Evolutionary conservation across 805 yeast genomes (phyloP).

Genomic region (Teunomyces aglyptinius): DNA sequence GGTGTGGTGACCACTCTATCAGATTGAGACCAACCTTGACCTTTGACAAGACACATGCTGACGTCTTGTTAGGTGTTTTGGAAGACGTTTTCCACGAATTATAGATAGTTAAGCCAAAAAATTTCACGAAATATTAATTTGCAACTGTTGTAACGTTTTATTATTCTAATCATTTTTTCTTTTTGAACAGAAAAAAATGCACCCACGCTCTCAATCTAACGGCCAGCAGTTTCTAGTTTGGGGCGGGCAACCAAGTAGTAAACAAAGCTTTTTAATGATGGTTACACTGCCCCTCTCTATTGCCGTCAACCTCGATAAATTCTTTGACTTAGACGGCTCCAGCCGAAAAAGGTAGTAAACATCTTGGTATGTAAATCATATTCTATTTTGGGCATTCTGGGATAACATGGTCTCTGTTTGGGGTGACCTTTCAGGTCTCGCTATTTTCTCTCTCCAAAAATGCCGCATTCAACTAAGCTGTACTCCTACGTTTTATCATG

Average conservation of each 20-base stretch:
- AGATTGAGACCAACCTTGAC: slow-evolving; percentile 67
- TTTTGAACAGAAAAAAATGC: not conserved
- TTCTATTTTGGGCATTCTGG: not conserved
- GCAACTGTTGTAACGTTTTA: not conserved
- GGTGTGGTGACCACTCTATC: slow-evolving; percentile 58
- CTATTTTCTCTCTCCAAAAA: not conserved
- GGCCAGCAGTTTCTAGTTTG: not conserved
- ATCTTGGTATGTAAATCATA: not conserved
- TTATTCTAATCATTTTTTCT: not conserved
- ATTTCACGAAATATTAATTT: not conserved
- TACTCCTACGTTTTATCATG: not conserved
- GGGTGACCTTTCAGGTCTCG: not conserved
- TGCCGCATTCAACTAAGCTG: not conserved
- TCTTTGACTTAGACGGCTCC: too few relatives aligned
- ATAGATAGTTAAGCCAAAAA: not conserved
- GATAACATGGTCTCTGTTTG: too few relatives aligned
- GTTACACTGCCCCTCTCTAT: not conserved
- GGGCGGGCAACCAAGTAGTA: not conserved
- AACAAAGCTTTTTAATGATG: not conserved
- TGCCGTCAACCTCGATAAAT: not conserved
- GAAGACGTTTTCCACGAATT: slow-evolving; percentile 24
- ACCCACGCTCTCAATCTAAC: not conserved
- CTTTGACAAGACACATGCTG: slow-evolving; percentile 61
- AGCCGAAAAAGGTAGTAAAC: not conserved
- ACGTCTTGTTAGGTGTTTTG: slow-evolving; percentile 47